phyloP scores from a whole-genome alignment of 2,329 filamentous ascomycete species.

The Fusarium sororula region DNA sequence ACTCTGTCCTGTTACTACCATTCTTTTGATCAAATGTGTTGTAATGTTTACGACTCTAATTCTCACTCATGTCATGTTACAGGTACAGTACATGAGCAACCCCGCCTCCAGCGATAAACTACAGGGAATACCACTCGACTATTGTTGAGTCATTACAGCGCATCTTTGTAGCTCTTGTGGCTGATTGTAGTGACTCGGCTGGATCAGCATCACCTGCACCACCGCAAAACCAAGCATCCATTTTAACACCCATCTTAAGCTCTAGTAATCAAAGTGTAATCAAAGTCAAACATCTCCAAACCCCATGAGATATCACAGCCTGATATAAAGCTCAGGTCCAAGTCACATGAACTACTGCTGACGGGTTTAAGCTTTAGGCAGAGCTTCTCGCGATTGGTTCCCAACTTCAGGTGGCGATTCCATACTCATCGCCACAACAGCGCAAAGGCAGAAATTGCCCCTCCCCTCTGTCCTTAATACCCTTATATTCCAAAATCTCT shows the following conservation, averaged over 20 bases:
- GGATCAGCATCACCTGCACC: background rate
- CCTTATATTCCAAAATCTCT: background rate
- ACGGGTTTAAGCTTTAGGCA: background rate
- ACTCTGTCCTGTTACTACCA: rapidly evolving
- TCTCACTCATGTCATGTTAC: too few relatives aligned
- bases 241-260: background rate
- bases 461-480: background rate
- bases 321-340: background rate
- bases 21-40: too few relatives aligned
- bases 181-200: too few relatives aligned
- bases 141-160: too few relatives aligned
- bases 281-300: too few relatives aligned
- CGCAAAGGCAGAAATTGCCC: rapidly evolving
- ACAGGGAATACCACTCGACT: too few relatives aligned
- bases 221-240: too few relatives aligned
- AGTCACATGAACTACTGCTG: background rate
- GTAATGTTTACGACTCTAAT: too few relatives aligned
- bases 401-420: background rate
- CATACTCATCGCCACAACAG: background rate
- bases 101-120: background rate
- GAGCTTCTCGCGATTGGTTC: background rate
- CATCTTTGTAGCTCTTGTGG: too few relatives aligned
- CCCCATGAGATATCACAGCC: background rate
- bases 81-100: too few relatives aligned
- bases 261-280: background rate